A percentile compares a stretch with the other conserved stretches of the same genome.
These are phyloP conservation scores for Vigna reflexopilosa DNA, from an alignment of 306 rosid species.

Conservation along the genomic window DNA sequence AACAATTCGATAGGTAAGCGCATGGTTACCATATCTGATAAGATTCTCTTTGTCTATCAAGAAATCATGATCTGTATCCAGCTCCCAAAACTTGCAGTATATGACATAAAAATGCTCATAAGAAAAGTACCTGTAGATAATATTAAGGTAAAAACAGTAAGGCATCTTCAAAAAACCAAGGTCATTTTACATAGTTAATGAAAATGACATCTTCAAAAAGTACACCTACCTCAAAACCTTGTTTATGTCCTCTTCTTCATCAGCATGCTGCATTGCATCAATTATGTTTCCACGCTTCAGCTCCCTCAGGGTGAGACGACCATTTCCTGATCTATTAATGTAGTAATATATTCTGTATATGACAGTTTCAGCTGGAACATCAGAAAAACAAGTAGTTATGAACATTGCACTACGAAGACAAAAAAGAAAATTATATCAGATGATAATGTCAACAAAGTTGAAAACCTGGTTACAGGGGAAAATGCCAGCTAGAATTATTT, in stretches of 20 bases:
- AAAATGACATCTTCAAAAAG: slow-evolving; percentile 21
- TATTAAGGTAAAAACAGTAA: slow-evolving; percentile 15
- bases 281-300: slow-evolving; percentile 91
- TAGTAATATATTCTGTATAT: slow-evolving; percentile 98
- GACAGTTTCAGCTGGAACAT: slow-evolving; percentile 97
- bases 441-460: not conserved
- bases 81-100: slow-evolving; percentile 99
- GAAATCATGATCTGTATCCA: slow-evolving; percentile 98
- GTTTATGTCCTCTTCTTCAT: slow-evolving; percentile 98
- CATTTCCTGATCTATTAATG: slow-evolving; percentile 89
- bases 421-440: slow-evolving; percentile 28
- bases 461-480: not conserved
- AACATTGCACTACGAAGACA: slow-evolving; percentile 23
- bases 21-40: slow-evolving; percentile 98
- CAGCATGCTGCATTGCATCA: slow-evolving; percentile 99
- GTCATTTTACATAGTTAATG: slow-evolving; percentile 34
- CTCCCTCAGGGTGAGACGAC: slow-evolving; percentile 93
- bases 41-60: slow-evolving; percentile 97
- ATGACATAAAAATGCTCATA: slow-evolving; percentile 98
- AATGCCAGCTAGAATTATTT: not conserved
- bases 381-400: slow-evolving; percentile 51
- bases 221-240: slow-evolving; percentile 90
- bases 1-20: slow-evolving; percentile 96
- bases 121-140: slow-evolving; percentile 80
- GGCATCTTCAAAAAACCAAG: slow-evolving; percentile 16